Evolutionary conservation across 208 protist species (phyloP), one percentile per base, ranked within the genome.

Genomic region (Leishmania guyanensis): DNA sequence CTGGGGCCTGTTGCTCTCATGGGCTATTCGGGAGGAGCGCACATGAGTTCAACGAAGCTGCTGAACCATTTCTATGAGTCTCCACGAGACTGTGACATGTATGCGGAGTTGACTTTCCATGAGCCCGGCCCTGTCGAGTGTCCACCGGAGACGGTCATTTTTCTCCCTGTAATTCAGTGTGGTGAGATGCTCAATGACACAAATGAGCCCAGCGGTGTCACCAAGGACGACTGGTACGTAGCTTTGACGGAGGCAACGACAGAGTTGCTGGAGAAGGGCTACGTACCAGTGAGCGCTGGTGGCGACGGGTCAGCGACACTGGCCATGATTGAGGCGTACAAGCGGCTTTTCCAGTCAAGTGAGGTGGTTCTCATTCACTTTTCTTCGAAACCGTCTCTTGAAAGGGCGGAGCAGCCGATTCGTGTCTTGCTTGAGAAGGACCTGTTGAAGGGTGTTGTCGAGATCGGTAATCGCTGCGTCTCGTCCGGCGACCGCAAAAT

Each of bases 281-380:
- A 97, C 81, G 85, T 94, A 29, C 93, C 93, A 20, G 83, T 93
- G 14, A 95, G 83, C 76, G 92, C 91, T 0, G 93, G 92, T 60
- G 93, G 93, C 46, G 86, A 95, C 78, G 91, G 93, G 1, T 91
- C 88, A 10, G 92, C 92, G 12, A 95, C 92, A 26, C 78, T 94
- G 43, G 75, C 85, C 1, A 95, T 95, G 93, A 77, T 97, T n/a
- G 91, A 97, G 77, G 73, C 89, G 16, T 95, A 95, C 85, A 97
- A 97, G 75, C 81, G 85, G 68, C 87, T 97, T 0, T 94, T 94
- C 78, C 89, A 88, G 17, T 78, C 78, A 20, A 92, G 95, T 36
- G 89, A 97, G 12, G 89, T 97, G 58, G 92, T 97, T 46, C 62
- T 97, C 12, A 75, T 95, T 58, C 93, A 97, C 78, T 95, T 95